Evolutionary conservation across 2,329 filamentous ascomycete genomes (phyloP), one percentile per base, ranked within the genome.

Genomic region (Bipolaris cookei): DNA sequence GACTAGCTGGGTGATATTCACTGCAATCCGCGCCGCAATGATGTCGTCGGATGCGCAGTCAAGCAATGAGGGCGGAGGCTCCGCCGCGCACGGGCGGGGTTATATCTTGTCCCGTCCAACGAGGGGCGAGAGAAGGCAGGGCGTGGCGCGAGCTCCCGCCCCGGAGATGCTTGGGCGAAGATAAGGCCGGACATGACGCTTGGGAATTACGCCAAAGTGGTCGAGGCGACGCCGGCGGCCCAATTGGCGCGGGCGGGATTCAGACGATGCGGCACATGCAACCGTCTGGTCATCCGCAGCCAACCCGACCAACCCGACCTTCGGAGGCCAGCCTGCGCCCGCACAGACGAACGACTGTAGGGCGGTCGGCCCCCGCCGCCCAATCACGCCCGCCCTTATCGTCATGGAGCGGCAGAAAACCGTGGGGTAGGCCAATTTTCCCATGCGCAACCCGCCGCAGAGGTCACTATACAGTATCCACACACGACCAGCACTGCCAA

Each of bases 401-500:
- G 70, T 65, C 67, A 71, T 66, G 62, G 56, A 41, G 14, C 56
- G 69, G 71, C 72, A 74, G 71, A 60, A 60, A 69, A 67, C 69
- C 72, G 72, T 75, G 73, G 72, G 73, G 72, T 74, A 75, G 64
- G 63, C 59, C 62, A 62, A 69, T 69, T 66, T 70, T 70, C 67
- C 63, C 60, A 61, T 61, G 65, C 66, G 63, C 68, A 63, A 70
- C 63, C 67, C 63, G 54, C 54, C 55, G 51, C 58, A 50, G 51
- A 46, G 52, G 56, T 61, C 62, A 66, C 59, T 61, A 45, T 54
- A 64, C 51, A 61, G 56, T 65, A 58, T 52, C 55, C 56, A 58
- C 63, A 64, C 58, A 62, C 59, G 53, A 64, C 59, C 56, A 63
- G 58, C 42, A 52, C 14, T 42, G 39, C 20, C 13, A 25, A 5